Base-by-base conservation (phyloP, 31 red algal species). In the Porphyra umbilicalis region DNA sequence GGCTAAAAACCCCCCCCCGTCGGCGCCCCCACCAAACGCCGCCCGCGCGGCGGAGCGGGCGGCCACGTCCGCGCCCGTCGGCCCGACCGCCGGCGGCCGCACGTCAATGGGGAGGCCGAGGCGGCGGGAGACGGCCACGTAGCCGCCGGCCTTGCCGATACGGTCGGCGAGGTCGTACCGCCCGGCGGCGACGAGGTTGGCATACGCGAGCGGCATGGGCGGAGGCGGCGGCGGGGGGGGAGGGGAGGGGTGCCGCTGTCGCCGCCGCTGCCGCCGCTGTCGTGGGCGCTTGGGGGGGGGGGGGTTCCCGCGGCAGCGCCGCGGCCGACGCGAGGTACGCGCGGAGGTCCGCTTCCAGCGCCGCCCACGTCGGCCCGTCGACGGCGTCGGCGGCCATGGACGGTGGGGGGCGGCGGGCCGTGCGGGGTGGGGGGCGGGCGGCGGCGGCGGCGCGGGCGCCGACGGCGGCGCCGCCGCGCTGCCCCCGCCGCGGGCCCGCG, bases 71-170 rank as follows among this genome's bases (percentile, higher is more conserved):
- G 20, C 57, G 57, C 14, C 25, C 1, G 57, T 71, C 14, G 57
- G 57, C 20, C 57, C 57, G 57, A 71, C 57, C 4, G 57, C 25
- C 2, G 57, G 57, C 18, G 57, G 57, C 25, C 57, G 57, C 11
- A 71, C 78, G 71, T 90, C 87, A 37, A 94, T 82, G 36, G 90
- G 81, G 77, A 92, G 46, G 6, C 81, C 80, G 9, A 94, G 75
- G 16, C 82, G 34, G 68, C 75, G 68, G 29, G 92, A 87, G 44
- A 94, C 85, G 10, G 81, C 71, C n/a, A 88, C 82, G 37, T 87
- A 94, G 15, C 92, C 92, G 25, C 92, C 92, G 29, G 79, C 80
- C 31, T 90, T 77, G n/a, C 89, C 81, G 46, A 94, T 90, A 6
- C 84, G 86, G 14, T 88, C 83, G 18, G 87, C 78, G 34, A 94